These are phyloP conservation scores for Globisporangium cederbergense DNA, from an alignment of 352 stramenopile species.

Conservation along the genomic window DNA sequence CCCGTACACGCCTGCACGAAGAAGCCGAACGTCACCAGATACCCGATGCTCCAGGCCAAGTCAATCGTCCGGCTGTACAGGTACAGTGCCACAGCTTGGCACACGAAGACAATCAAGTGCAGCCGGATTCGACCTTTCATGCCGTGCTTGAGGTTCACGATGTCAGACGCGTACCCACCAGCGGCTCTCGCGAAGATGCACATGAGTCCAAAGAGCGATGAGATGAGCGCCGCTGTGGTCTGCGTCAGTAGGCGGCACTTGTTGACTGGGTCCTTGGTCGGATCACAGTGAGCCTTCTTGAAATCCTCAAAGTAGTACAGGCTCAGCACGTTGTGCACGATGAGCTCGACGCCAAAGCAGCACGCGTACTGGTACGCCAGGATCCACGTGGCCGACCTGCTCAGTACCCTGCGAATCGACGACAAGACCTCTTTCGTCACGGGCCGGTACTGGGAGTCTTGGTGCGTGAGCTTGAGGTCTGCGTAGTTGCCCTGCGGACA, in stretches of 20 bases:
- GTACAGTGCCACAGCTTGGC: conserved; percentile 77
- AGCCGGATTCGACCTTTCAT: conserved; percentile 85
- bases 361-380: conserved; percentile 89
- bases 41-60: conserved; percentile 50
- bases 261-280: conserved; percentile 14
- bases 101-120: conserved; percentile 70
- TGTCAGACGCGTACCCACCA: conserved; percentile 84
- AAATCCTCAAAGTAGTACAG: conserved; percentile 91
- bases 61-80: conserved; percentile 68
- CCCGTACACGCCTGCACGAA: conserved; percentile 77
- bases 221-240: conserved; percentile 69
- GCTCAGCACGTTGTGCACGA: conserved; percentile 92
- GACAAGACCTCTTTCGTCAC: background rate
- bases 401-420: conserved; percentile 28
- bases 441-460: background rate
- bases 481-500: conserved; percentile 90
- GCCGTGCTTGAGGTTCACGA: conserved; percentile 59
- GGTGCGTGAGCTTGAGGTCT: conserved; percentile 40
- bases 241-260: conserved; percentile 34
- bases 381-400: conserved; percentile 83
- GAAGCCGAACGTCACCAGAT: conserved; percentile 83
- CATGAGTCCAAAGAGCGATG: conserved; percentile 92
- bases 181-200: conserved; percentile 90
- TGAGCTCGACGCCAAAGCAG: conserved; percentile 94
- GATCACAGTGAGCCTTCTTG: conserved; percentile 42